These are phyloP conservation scores for Cryptococcus sp. DNA, from an alignment of 1,284 basidiomycete genomes.

Conservation along the genomic window DNA sequence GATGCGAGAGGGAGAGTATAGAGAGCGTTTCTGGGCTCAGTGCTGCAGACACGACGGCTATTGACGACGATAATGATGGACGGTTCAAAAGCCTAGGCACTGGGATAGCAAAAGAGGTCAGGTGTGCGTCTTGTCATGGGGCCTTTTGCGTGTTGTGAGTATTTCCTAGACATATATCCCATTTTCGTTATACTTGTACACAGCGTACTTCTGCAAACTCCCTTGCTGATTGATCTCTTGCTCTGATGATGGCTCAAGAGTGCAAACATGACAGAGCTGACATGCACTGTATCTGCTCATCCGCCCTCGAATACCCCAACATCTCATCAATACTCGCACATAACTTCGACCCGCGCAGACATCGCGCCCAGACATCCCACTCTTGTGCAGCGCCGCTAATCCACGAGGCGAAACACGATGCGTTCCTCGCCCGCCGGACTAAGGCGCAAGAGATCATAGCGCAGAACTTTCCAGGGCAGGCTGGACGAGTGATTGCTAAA, in stretches of 20 bases:
- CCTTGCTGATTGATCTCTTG: no score
- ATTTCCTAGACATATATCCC: no score
- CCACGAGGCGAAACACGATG: conserved; percentile 33
- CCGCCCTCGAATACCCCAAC: not conserved
- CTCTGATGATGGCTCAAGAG: no score
- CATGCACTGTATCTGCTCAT: not conserved
- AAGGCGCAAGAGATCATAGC: conserved; percentile 36
- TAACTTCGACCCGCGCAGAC: conserved; percentile 6
- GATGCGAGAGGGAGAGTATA: conserved; percentile 39
- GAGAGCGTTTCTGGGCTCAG: conserved; percentile 31
- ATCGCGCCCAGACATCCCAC: conserved; percentile 40
- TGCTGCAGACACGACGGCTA: not conserved
- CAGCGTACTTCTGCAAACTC: not conserved
- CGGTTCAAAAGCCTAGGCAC: not conserved
- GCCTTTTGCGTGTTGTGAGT: conserved; percentile 44
- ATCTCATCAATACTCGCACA: not conserved
- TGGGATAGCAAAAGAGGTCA: conserved; percentile 33
- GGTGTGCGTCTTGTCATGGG: conserved; percentile 35
- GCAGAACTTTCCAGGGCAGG: conserved; percentile 36
- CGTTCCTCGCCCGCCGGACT: conserved; percentile 21
- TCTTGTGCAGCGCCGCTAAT: conserved; percentile 32
- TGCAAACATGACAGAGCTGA: conserved; percentile 2
- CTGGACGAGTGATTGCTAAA: conserved; percentile 23
- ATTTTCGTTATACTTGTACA: not conserved
- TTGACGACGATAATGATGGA: conserved; percentile 15